Evolutionary conservation across 1,284 basidiomycete species (phyloP).

Genomic region (Leccinum colubrinum): DNA sequence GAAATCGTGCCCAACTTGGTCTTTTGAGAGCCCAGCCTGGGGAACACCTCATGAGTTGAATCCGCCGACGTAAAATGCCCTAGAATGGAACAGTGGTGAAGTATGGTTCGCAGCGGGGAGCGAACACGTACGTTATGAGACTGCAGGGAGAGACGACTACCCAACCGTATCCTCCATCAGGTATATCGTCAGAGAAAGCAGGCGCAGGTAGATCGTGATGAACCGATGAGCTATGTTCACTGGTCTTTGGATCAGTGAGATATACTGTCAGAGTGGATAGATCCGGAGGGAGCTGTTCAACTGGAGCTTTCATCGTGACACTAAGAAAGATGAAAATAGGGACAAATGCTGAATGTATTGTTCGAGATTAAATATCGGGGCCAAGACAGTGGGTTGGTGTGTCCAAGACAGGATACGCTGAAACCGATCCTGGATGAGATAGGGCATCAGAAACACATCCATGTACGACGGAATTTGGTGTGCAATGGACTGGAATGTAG

Average conservation of each 20-base stretch:
- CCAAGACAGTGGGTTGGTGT: background rate
- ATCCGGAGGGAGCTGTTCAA: background rate
- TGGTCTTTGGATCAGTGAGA: background rate
- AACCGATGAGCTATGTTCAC: background rate
- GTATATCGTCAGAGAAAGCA: slow-evolving; percentile 7
- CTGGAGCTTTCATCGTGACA: background rate
- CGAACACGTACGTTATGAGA: slow-evolving; percentile 21
- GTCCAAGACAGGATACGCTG: slow-evolving; percentile 5
- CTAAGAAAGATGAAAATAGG: background rate
- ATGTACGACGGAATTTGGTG: background rate
- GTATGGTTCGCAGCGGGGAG: background rate
- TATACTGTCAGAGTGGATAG: background rate
- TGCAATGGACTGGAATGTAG: background rate
- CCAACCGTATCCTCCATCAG: slow-evolving; percentile 26
- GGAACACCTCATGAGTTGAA: slow-evolving; percentile 33
- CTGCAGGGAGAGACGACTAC: slow-evolving; percentile 19
- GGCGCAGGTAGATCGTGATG: background rate
- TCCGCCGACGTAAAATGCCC: slow-evolving; percentile 23
- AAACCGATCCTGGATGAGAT: slow-evolving; percentile 1
- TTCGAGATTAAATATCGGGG: slow-evolving; percentile 2
- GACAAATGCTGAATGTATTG: background rate
- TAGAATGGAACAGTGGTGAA: background rate
- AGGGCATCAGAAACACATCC: background rate
- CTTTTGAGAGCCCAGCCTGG: slow-evolving; percentile 25
- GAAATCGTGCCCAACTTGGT: slow-evolving; percentile 23